Conservation (phyloP, 768 basidiomycete genomes). For the Phanerochaete carnosa region DNA sequence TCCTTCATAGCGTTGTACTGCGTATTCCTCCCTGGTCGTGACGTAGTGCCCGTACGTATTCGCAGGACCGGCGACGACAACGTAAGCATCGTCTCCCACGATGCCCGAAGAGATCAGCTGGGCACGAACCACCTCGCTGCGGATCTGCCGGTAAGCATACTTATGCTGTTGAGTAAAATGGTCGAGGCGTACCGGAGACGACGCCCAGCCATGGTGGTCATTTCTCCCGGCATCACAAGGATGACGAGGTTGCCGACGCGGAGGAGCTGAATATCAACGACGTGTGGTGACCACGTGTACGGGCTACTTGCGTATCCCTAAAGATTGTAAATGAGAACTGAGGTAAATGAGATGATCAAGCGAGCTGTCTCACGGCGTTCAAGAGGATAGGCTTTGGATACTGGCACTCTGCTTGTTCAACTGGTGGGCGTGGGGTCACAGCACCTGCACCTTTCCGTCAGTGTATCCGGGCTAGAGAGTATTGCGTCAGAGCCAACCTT, state of each 20-base stretch:
- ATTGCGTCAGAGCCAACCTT: conserved; percentile 39
- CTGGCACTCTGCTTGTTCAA: conserved; percentile 67
- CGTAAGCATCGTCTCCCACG: conserved; percentile 65
- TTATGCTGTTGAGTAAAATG: too few species aligned
- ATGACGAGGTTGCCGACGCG: conserved; percentile 76
- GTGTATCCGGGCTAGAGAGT: neutral
- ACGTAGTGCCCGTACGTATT: conserved; percentile 79
- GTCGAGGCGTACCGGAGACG: conserved; percentile 53
- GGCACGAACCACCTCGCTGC: conserved; percentile 64
- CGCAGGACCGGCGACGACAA: conserved; percentile 78
- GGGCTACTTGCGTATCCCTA: conserved; percentile 65
- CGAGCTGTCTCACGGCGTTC: conserved; percentile 53
- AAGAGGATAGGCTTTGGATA: conserved; percentile 76
- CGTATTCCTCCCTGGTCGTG: conserved; percentile 70
- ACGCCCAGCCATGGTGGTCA: conserved; percentile 81
- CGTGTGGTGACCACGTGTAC: conserved; percentile 73
- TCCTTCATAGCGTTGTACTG: conserved; percentile 76
- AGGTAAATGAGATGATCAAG: neutral
- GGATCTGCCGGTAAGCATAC: too few species aligned
- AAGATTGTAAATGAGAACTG: neutral
- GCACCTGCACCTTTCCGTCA: conserved; percentile 37
- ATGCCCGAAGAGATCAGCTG: conserved; percentile 61
- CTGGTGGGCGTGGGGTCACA: conserved; percentile 59
- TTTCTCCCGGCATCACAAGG: conserved; percentile 72
- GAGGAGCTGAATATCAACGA: conserved; percentile 74